Conservation (phyloP, 331 rosid genomes). For the Telfairia occidentalis region DNA sequence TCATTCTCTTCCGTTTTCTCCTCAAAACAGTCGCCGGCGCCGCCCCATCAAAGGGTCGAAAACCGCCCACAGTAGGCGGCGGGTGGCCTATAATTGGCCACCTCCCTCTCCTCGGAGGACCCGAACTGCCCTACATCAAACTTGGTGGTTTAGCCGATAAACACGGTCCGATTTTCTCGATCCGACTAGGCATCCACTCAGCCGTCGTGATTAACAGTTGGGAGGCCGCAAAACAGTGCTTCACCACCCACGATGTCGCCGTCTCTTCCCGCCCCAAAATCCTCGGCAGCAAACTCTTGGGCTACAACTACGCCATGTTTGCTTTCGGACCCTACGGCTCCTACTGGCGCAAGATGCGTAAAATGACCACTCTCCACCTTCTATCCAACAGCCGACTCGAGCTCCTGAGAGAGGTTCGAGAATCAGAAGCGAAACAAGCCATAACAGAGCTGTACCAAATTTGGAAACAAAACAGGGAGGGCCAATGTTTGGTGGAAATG, state of each 20-base stretch:
- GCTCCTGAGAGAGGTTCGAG: slow-evolving; percentile 19
- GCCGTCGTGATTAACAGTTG: slow-evolving; percentile 24
- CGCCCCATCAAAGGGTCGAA: not conserved
- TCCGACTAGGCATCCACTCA: slow-evolving; percentile 25
- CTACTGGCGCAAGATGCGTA: slow-evolving; percentile 13
- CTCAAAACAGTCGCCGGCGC: not conserved
- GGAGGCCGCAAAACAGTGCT: slow-evolving; percentile 43
- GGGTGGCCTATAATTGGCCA: slow-evolving; percentile 32
- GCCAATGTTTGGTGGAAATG: slow-evolving; percentile 29
- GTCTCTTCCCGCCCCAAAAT: slow-evolving; percentile 34
- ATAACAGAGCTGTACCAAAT: slow-evolving; percentile 23
- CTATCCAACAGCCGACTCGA: slow-evolving; percentile 29
- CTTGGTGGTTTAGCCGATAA: slow-evolving; percentile 30
- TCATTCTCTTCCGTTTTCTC: not conserved
- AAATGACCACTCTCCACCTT: slow-evolving; percentile 18
- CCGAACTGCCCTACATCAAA: slow-evolving; percentile 18
- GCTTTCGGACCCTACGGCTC: slow-evolving; percentile 28
- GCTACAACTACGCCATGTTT: slow-evolving; percentile 31
- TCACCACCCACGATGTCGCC: slow-evolving; percentile 31
- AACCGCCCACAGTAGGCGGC: slow-evolving; percentile 14
- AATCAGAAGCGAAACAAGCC: slow-evolving; percentile 20
- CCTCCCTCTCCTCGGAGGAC: slow-evolving; percentile 16
- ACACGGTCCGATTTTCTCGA: slow-evolving; percentile 33
- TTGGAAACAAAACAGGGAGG: slow-evolving; percentile 8
- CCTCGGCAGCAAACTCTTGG: slow-evolving; percentile 14